Evolutionary conservation across 1,139 yeast genomes (phyloP).

Genomic region (Wickerhamomyces sp.): DNA sequence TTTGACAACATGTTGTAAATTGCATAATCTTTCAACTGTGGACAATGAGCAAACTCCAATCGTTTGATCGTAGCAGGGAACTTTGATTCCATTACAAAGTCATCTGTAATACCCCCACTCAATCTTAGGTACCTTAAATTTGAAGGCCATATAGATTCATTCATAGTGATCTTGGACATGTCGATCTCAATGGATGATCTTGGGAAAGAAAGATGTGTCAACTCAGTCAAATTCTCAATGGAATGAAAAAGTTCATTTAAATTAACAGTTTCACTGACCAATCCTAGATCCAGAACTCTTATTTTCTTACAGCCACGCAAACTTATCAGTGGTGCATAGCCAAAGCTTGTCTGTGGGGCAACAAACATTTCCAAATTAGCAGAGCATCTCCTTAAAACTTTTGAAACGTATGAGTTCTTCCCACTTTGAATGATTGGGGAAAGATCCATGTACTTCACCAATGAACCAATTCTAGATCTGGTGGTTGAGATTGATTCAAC

Average conservation of each 20-base stretch:
- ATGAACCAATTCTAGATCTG: slow-evolving; percentile 27
- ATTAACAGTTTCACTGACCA: slow-evolving; percentile 88
- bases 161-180: slow-evolving; percentile 11
- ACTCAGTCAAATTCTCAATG: slow-evolving; percentile 51
- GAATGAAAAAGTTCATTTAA: slow-evolving; percentile 73
- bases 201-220: slow-evolving; percentile 82
- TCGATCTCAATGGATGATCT: slow-evolving; percentile 59
- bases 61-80: slow-evolving; percentile 70
- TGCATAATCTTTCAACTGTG: slow-evolving; percentile 59
- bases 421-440: slow-evolving; percentile 84
- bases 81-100: slow-evolving; percentile 57
- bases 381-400: slow-evolving; percentile 71
- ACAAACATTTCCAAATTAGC: slow-evolving; percentile 57
- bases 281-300: slow-evolving; percentile 67
- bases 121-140: slow-evolving; percentile 64
- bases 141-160: slow-evolving; percentile 65
- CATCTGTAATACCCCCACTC: slow-evolving; percentile 87
- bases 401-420: slow-evolving; percentile 87
- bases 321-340: slow-evolving; percentile 79
- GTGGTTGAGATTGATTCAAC: slow-evolving; percentile 58
- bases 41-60: slow-evolving; percentile 85
- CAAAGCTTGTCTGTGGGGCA: slow-evolving; percentile 95
- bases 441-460: slow-evolving; percentile 58
- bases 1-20: slow-evolving; percentile 54
- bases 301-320: slow-evolving; percentile 64